Percentiles rank a stretch among this genome's conserved stretches.
Evolutionary conservation across 805 yeast genomes (phyloP).

Genomic region (Yarrowia sp.): DNA sequence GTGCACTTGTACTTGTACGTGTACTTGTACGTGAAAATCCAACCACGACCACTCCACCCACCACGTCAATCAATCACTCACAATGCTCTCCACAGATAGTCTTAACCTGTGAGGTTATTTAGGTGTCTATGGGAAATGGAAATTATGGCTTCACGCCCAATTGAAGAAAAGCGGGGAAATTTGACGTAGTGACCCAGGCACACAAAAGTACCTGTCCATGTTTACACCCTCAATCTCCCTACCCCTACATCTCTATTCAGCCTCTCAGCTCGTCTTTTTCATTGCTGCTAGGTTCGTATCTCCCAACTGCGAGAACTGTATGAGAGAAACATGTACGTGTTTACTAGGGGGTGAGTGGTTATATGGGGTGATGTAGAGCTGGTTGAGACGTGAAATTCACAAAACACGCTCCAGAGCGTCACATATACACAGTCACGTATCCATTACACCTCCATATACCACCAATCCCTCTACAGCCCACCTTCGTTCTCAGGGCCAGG

Average conservation of each 20-base stretch:
- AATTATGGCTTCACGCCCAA: too few relatives aligned
- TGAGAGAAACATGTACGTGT: slow-evolving; percentile 28
- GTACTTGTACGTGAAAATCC: too few relatives aligned
- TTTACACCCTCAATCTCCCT: not conserved
- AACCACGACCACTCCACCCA: too few relatives aligned
- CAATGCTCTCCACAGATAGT: not conserved
- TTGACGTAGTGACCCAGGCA: not conserved
- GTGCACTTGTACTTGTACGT: too few relatives aligned
- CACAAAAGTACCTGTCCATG: not conserved
- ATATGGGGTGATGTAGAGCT: not conserved
- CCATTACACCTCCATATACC: not conserved
- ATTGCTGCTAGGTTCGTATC: slow-evolving; percentile 1
- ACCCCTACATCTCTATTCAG: not conserved
- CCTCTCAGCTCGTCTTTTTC: not conserved
- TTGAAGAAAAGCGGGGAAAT: too few relatives aligned
- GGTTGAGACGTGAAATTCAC: not conserved
- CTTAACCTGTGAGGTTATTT: not conserved
- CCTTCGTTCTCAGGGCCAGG: slow-evolving; percentile 22
- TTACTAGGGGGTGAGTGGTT: not conserved
- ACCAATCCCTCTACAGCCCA: not conserved
- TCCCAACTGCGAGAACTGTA: slow-evolving; percentile 3
- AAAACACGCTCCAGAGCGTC: too few relatives aligned
- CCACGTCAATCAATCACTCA: too few relatives aligned
- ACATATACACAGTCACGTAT: too few relatives aligned
- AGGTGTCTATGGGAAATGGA: not conserved